Conservation (phyloP, 345 rosid species). For the Isatis tinctoria region DNA sequence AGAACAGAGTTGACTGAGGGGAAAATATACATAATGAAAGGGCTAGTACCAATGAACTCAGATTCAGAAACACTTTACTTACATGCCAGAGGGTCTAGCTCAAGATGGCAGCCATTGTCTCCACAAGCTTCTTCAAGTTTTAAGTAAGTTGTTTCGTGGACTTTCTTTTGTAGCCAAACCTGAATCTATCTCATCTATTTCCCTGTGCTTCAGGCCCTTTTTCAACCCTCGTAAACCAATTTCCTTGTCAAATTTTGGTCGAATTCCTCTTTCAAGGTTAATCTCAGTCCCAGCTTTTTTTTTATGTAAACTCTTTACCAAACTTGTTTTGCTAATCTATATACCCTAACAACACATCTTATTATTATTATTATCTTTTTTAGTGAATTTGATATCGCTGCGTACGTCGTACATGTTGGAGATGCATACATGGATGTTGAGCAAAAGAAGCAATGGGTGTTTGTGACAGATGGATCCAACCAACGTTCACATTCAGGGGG, state of each 20-base stretch:
- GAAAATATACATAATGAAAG: slow-evolving; percentile 61
- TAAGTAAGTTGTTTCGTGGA: slow-evolving; percentile 43
- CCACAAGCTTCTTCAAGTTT: slow-evolving; percentile 41
- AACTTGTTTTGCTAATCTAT: neutral
- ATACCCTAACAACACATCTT: neutral
- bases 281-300: neutral
- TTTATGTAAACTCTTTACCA: neutral
- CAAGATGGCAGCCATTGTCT: slow-evolving; percentile 63
- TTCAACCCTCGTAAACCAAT: slow-evolving; percentile 69
- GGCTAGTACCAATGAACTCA: slow-evolving; percentile 61
- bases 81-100: slow-evolving; percentile 72
- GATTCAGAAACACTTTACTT: slow-evolving; percentile 65
- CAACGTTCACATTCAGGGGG: slow-evolving; percentile 38
- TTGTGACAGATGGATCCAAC: slow-evolving; percentile 71
- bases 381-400: slow-evolving; percentile 89
- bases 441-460: slow-evolving; percentile 86
- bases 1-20: slow-evolving; percentile 73
- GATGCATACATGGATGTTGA: slow-evolving; percentile 49
- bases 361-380: neutral
- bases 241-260: slow-evolving; percentile 55
- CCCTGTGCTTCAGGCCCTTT: slow-evolving; percentile 58
- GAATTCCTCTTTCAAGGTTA: slow-evolving; percentile 77
- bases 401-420: slow-evolving; percentile 68
- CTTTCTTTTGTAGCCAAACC: slow-evolving; percentile 5
- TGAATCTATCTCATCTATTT: slow-evolving; percentile 4